Conservation (phyloP, 257 asterid species). For the Ballota nigra region DNA sequence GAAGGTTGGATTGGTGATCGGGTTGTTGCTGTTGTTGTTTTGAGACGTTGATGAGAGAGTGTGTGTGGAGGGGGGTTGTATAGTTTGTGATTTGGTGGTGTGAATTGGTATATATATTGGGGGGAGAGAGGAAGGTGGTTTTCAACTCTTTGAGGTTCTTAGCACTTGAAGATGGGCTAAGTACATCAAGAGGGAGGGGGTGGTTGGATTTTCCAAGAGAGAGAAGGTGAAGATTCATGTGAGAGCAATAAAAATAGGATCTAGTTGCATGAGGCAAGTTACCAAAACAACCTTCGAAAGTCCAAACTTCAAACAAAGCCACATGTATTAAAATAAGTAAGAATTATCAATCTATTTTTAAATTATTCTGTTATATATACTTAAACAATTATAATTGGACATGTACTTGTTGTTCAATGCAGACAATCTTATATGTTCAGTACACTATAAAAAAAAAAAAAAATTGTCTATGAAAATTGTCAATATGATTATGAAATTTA, state of each 20-base stretch:
- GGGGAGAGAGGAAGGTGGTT: not conserved
- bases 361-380: too few relatives aligned
- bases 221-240: slow-evolving; percentile 32
- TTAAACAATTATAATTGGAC: too few relatives aligned
- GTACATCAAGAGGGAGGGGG: slow-evolving; percentile 20
- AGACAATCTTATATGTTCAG: too few relatives aligned
- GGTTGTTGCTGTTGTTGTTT: not conserved
- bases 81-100: not conserved
- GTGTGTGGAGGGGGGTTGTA: not conserved
- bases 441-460: too few relatives aligned
- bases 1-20: not conserved
- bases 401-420: too few relatives aligned
- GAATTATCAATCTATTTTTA: too few relatives aligned
- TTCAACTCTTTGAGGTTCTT: slow-evolving; percentile 16
- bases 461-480: too few relatives aligned
- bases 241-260: slow-evolving; percentile 38
- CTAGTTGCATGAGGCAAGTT: slow-evolving; percentile 27
- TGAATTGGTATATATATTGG: slow-evolving; percentile 22
- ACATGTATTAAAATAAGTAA: not conserved
- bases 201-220: slow-evolving; percentile 32
- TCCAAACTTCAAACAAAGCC: not conserved
- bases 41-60: not conserved
- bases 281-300: slow-evolving; percentile 20
- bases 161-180: slow-evolving; percentile 20
- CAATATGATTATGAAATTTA: too few relatives aligned